Percentiles rank a stretch among this genome's conserved stretches.
Conservation (phyloP, 176 grass and related monocot species). For the Aegilops bicornis region DNA sequence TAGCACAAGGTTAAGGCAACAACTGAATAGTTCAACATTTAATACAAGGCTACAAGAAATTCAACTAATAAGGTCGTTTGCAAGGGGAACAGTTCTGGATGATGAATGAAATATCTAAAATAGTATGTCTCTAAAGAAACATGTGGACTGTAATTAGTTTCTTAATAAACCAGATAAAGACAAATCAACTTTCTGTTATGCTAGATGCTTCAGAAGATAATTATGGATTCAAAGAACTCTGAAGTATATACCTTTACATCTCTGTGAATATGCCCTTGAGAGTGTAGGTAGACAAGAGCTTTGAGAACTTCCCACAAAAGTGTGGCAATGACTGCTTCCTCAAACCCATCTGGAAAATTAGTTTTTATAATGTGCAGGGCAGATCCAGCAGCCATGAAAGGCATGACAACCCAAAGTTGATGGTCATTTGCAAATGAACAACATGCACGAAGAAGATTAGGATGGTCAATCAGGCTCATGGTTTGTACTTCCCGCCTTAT, state of each 20-base stretch:
- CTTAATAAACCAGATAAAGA: background rate
- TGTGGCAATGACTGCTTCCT: slow-evolving; percentile 92
- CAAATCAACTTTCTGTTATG: background rate
- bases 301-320: slow-evolving; percentile 89
- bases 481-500: slow-evolving; percentile 98
- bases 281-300: slow-evolving; percentile 95
- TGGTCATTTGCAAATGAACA: slow-evolving; percentile 83
- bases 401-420: slow-evolving; percentile 96
- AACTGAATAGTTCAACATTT: slow-evolving; percentile 1
- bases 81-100: background rate
- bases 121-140: background rate
- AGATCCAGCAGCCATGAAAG: slow-evolving; percentile 92
- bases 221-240: background rate
- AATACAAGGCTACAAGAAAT: slow-evolving; percentile 14
- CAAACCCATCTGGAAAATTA: slow-evolving; percentile 90
- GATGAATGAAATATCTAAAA: background rate
- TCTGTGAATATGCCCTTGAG: slow-evolving; percentile 93
- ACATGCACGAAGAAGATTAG: slow-evolving; percentile 76
- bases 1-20: background rate
- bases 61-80: background rate
- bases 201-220: slow-evolving; percentile 2
- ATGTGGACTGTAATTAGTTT: background rate
- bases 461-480: slow-evolving; percentile 92
- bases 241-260: slow-evolving; percentile 80
- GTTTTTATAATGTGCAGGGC: slow-evolving; percentile 96